phyloP scores from a whole-genome alignment of 2,329 filamentous ascomycete species.

The Chaetomium strumarium region DNA sequence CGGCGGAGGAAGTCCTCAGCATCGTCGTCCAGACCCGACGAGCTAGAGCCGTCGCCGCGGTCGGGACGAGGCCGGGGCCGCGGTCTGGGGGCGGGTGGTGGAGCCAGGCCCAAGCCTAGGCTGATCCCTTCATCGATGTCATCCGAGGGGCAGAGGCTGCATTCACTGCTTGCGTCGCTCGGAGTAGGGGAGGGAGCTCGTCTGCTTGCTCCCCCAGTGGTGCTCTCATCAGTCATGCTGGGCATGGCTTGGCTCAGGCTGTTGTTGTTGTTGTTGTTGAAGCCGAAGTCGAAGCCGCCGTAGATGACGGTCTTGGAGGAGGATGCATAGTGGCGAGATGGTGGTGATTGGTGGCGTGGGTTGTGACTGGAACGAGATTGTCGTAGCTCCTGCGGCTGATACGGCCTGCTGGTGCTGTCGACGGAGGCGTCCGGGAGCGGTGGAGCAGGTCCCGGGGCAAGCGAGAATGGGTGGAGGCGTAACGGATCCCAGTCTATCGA shows the following conservation, averaged over 20 bases:
- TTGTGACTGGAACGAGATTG: conserved; percentile 16
- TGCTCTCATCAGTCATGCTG: neutral
- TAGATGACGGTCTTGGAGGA: conserved; percentile 26
- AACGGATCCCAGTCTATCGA: conserved; percentile 31
- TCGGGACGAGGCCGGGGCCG: neutral
- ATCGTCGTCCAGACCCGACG: conserved; percentile 16
- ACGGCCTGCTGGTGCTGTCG: conserved; percentile 9
- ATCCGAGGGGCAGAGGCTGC: conserved; percentile 7
- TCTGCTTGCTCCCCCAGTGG: neutral
- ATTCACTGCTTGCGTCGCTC: conserved; percentile 14
- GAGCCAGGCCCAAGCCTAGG: conserved; percentile 5
- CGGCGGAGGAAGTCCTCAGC: conserved; percentile 29
- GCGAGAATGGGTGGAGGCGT: conserved; percentile 29
- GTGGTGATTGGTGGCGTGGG: conserved; percentile 5
- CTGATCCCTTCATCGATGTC: neutral
- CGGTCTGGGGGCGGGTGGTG: conserved; percentile 3
- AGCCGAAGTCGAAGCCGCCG: conserved; percentile 33
- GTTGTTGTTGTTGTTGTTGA: conserved; percentile 12
- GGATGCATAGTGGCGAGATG: neutral
- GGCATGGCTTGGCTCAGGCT: neutral
- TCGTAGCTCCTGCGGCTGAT: conserved; percentile 18
- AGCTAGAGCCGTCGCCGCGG: neutral
- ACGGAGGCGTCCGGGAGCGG: conserved; percentile 9
- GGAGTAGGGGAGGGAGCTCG: conserved; percentile 16
- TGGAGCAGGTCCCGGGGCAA: conserved; percentile 15